Evolutionary conservation across 352 stramenopile species (phyloP), one percentile per base, ranked within the genome.

Genomic region (Aphanomyces cochlioides): DNA sequence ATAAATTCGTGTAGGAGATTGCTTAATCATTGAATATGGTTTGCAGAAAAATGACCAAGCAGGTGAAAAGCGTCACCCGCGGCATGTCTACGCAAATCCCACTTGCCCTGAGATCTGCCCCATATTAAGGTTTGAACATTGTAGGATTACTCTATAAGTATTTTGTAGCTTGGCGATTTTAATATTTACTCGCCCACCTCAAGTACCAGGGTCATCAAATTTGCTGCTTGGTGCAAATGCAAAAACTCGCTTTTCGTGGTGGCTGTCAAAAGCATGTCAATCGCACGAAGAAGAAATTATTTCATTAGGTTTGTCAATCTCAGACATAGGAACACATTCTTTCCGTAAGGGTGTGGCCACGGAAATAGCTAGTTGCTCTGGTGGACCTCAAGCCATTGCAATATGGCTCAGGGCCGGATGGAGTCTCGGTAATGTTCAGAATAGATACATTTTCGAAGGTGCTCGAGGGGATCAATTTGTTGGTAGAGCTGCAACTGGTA

Each of bases 41-140:
- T n/a, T 50, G 10, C 10, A 12, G 17, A 50, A 50, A 50, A 50
- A 50, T n/a, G 43, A 50, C 43, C 43, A 50, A n/a, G 17, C 43
- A n/a, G 43, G 43, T n/a, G 43, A 50, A n/a, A 50, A n/a, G 43
- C 17, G 43, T n/a, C 2, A 50, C 17, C 43, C 43, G 10, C 43
- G 50, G 15, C 3, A 36, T 58, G 17, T 58, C 8, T 3, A 58
- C 2, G 50, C 50, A 37, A 56, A 56, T 36, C 40, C 43, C 37
- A 36, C 43, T 7, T 43, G 6, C 5, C 50, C 50, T 61, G 63
- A 12, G 3, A 41, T 69, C 43, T 69, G 43, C 59, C 38, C 41
- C 8, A 47, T 47, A 21, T 66, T 58, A 28, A 58, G 50, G 50
- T 58, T 12, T 58, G 19, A 58, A 36, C 19, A 2, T 50, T n/a